Conservation (phyloP, 2,329 filamentous ascomycete species). For the Xylaria hypoxylon region DNA sequence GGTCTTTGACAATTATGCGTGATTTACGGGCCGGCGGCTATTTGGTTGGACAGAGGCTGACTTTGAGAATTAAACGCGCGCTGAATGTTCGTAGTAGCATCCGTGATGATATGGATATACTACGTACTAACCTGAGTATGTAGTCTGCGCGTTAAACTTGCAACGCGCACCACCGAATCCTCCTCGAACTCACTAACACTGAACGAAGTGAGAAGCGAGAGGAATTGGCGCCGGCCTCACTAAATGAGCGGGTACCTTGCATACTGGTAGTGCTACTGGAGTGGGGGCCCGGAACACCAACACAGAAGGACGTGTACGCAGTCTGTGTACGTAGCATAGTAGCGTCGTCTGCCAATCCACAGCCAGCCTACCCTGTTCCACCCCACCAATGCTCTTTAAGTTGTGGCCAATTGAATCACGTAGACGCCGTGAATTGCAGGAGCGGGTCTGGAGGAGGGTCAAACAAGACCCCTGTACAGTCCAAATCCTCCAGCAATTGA, state of each 20-base stretch:
- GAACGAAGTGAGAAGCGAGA: conserved; percentile 8
- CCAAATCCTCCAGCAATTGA: conserved; percentile 5
- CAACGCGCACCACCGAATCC: no score
- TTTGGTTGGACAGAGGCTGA: conserved; percentile 10
- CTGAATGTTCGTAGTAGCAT: conserved; percentile 2
- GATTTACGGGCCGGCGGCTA: conserved; percentile 25
- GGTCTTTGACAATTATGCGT: neutral
- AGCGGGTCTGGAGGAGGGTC: conserved; percentile 25
- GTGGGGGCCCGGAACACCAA: no score
- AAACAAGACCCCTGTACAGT: conserved; percentile 30
- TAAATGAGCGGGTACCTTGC: conserved; percentile 35
- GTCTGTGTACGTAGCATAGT: neutral
- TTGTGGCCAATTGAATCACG: conserved; percentile 25
- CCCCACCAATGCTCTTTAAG: neutral
- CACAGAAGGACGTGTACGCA: no score
- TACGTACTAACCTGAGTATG: no score
- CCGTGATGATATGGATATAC: conserved; percentile 13
- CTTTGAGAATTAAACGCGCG: conserved; percentile 33
- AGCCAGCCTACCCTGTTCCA: neutral
- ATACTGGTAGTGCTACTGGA: neutral
- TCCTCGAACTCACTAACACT: no score
- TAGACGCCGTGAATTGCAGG: neutral
- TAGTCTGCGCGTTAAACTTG: no score
- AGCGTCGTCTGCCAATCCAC: conserved; percentile 4
- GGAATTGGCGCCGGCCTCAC: conserved; percentile 26